Evolutionary conservation across 352 stramenopile genomes (phyloP), one percentile per base, ranked within the genome.

Genomic region (Ochromonadaceae sp.): DNA sequence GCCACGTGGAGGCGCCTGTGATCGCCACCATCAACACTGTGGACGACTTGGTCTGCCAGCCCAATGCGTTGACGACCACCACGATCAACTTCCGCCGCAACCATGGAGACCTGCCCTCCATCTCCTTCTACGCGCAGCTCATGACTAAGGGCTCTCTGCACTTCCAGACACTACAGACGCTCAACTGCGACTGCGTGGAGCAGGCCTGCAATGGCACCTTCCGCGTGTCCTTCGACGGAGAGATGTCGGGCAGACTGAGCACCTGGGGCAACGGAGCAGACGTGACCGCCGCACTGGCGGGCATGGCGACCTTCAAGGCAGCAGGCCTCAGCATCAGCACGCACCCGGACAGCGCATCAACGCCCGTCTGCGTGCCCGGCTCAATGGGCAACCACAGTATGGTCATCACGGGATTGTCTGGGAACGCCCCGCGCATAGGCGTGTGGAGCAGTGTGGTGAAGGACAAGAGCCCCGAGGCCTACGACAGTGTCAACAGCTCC

Each of bases 191-290:
- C 31, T 65, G 57, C 30, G 36, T n/a, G 34, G 22, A 3, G 34
- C 46, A n/a, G 15, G 2, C 22, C 17, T 65, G 57, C 36, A 42
- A 65, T 55, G 57, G 57, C 26, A 65, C 57, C 5, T 31, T 65
- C 32, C 39, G 42, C 7, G 20, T 65, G 26, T 38, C 32, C 3
- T 65, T 43, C 26, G 57, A 65, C 36, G 57, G 43, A 15, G 57
- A 53, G 35, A 41, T 55, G 39, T 65, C 57, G 2, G 1, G 15
- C 35, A 20, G 5, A 12, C 32, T 65, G 4, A 22, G 42, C 35
- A 30, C 25, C 10, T 65, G 7, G 10, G 34, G 3, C 14, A 39
- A 53, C 17, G 39, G 40, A 39, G 26, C 9, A n/a, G 20, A 14
- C 2, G 22, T 65, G 32, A 2, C 28, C 34, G 14, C 5, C 34